These are phyloP conservation scores for Penstemon newberryi DNA, from an alignment of 257 asterid species.

Conservation along the genomic window DNA sequence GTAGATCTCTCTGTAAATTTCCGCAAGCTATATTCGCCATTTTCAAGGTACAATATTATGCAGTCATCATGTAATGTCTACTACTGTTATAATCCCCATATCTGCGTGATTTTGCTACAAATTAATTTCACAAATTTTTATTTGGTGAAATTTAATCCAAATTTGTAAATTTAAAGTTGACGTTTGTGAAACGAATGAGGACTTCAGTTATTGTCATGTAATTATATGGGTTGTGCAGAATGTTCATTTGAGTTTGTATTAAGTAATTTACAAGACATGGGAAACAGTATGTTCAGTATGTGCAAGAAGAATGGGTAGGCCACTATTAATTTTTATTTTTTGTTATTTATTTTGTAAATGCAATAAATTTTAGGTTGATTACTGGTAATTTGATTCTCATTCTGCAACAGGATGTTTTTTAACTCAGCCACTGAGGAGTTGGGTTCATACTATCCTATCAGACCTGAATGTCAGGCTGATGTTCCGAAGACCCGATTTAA, in stretches of 20 bases:
- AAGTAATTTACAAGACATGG: slow-evolving; percentile 28
- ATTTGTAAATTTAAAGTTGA: slow-evolving; percentile 19
- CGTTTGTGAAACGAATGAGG: background rate
- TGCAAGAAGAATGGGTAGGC: slow-evolving; percentile 35
- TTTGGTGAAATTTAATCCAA: slow-evolving; percentile 13
- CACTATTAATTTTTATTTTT: background rate
- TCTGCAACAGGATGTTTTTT: slow-evolving; percentile 50
- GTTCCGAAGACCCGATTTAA: slow-evolving; percentile 83
- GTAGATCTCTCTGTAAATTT: background rate
- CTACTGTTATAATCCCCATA: background rate
- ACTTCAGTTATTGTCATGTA: slow-evolving; percentile 25
- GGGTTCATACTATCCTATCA: slow-evolving; percentile 75
- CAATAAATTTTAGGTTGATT: slow-evolving; percentile 10
- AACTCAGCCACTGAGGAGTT: slow-evolving; percentile 59
- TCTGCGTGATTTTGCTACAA: background rate
- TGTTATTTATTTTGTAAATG: background rate
- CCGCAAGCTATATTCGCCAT: background rate
- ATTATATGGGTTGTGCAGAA: slow-evolving; percentile 22
- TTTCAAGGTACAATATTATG: background rate
- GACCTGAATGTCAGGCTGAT: slow-evolving; percentile 82
- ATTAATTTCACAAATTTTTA: background rate
- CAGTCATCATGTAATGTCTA: background rate
- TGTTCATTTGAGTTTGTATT: slow-evolving; percentile 23
- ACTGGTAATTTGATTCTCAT: slow-evolving; percentile 17
- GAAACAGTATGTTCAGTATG: slow-evolving; percentile 27